Evolutionary conservation across 73 alveolate species (phyloP), one percentile per base, ranked within the genome.

Genomic region (Durusdinium trenchii): DNA sequence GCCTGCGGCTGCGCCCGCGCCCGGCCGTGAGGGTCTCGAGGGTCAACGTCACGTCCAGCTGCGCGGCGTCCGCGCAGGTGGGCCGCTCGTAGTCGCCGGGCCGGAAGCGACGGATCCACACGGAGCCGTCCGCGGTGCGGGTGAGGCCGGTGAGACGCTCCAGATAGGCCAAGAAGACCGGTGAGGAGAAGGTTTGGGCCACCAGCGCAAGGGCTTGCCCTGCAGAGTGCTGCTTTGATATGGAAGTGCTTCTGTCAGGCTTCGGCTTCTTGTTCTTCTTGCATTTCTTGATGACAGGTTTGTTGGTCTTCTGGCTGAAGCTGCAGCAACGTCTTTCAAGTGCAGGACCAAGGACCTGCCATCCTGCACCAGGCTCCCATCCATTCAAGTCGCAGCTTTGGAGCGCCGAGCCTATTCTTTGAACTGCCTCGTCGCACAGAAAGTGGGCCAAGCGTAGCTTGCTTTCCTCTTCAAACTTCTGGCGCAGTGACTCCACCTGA

Each of bases 51-150:
- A 89, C 96, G 78, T 91, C 98, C 98, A 91, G 89, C 89, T 91
- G 98, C 6, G 89, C 45, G 67, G 14, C 26, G 30, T 40, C 52
- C 3, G 78, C 14, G 51, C 35, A 35, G 71, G 54, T 47, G 75
- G 89, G 87, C 46, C 98, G 87, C 50, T 91, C 78, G 57, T 67
- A 91, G 57, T 91, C 89, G 42, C 98, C 98, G 18, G 98, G 98
- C 28, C 98, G 87, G 60, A 91, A 71, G 57, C 98, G 54, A 6
- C 98, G 98, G 38, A 91, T 67, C 51, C 69, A 75, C 48, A 89
- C 48, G 30, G 64, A 6, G 14, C 5, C 14, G 10, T 62, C 52
- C 40, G 84, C 18, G 64, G 50, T 45, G 94, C 20, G 36, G 26
- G 20, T 10, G 38, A 40, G 76, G 76, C 86, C 98, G 1, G 98